Evolutionary conservation across 495 filamentous ascomycete genomes (phyloP), one percentile per base, ranked within the genome.

Genomic region (Collariella sp.): DNA sequence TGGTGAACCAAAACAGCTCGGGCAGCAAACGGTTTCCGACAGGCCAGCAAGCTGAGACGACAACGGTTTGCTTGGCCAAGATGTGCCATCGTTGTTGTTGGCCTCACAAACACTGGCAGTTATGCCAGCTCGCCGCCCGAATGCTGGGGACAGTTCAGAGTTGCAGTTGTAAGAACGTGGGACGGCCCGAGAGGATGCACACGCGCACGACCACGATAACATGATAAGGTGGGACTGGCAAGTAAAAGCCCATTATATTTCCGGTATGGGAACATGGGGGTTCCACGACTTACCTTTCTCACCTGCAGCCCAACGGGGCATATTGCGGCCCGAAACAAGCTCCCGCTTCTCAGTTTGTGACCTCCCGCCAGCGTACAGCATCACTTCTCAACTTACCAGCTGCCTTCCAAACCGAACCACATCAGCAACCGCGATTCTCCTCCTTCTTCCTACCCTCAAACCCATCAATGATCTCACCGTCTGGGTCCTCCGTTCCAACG

Each of bases 1-100:
- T 60, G 53, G 48, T 56, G 53, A 53, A 24, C 20, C 35, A 20
- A 29, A 56, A 50, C 26, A 49, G 53, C 19, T 18, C 26, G 11
- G 40, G 29, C 5, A 12, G 3, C 7, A 23, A 9, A 11, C 11
- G 23, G 31, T 41, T 52, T 29, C 40, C n/a, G 12, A 57, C 29
- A 40, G 33, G 35, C 13, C 36, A 33, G 23, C 5, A 7, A 24
- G 20, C 16, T 13, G 1, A 24, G 18, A n/a, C 35, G n/a, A n/a
- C n/a, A n/a, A 46, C 26, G 13, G 38, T 42, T 29, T 18, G 20
- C 34, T 50, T 4, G 46, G 20, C 41, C 10, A 7, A 16, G 24
- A 22, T 4, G 20, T 19, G 50, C 39, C 40, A 45, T 52, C 18
- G 9, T n/a, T 36, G 5, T 18, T 12, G 13, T 18, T 19, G 34